phyloP scores from a whole-genome alignment of 2,329 filamentous ascomycete genomes.

The Colletotrichum sp. region DNA sequence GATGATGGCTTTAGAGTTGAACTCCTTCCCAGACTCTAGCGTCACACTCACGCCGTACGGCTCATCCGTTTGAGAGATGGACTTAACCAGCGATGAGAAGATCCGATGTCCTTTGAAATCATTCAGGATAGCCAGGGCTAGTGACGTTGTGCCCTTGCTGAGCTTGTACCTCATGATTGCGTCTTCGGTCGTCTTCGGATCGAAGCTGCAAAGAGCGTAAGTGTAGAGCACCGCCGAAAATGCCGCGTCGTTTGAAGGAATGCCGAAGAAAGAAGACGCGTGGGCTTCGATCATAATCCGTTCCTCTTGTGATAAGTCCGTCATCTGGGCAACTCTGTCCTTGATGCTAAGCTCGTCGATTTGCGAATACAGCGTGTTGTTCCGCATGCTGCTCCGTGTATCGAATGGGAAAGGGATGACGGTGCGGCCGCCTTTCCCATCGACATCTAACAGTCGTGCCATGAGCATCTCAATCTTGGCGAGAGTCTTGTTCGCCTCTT shows the following conservation, averaged over 20 bases:
- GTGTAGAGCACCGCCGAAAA: background rate
- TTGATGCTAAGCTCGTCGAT: background rate
- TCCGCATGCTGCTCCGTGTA: background rate
- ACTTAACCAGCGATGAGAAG: background rate
- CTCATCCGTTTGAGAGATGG: background rate
- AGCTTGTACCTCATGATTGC: background rate
- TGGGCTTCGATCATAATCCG: background rate
- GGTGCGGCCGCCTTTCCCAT: background rate
- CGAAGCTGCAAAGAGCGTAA: background rate
- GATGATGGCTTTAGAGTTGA: background rate
- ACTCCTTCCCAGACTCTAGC: background rate
- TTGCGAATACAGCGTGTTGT: background rate
- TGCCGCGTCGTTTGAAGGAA: background rate
- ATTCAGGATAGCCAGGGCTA: background rate
- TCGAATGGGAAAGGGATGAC: background rate
- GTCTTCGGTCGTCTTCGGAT: background rate
- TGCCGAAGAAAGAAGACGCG: background rate
- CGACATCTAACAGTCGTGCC: background rate
- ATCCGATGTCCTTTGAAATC: background rate
- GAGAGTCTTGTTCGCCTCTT: background rate
- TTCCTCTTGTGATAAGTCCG: background rate
- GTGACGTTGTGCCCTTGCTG: background rate
- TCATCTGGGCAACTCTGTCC: background rate
- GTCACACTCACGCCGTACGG: background rate
- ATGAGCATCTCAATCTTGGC: background rate